Evolutionary conservation across 139 green algal genomes (phyloP), one percentile per base, ranked within the genome.

Genomic region (Dunaliella primolecta): DNA sequence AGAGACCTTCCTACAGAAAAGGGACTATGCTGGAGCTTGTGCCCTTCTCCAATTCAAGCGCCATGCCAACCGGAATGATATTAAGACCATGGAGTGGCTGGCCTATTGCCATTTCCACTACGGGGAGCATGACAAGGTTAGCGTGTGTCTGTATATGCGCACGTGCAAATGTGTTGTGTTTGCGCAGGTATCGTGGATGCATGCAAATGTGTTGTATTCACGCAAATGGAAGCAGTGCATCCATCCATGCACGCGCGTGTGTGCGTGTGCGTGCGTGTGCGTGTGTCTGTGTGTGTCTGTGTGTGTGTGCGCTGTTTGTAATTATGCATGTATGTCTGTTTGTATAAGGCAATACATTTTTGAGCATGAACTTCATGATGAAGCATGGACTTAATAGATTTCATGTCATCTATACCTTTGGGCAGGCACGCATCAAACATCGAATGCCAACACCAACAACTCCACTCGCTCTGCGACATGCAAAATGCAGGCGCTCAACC

Each of bases 81-180:
- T 86, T 27, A 89, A 90, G 77, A 90, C 87, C 27, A 32, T 93
- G 7, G 91, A 95, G 46, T 96, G 93, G 93, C 90, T 96, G 27
- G 94, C 93, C 27, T 97, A 96, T 57, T 89, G 85, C 75, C 91
- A 96, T 36, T 96, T 95, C 80, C 94, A 97, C 75, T 90, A 89
- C 86, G 93, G 94, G 0, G 92, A 96, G 79, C 94, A 97, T 86
- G 93, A 92, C 82, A 95, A 96, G 89, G 94, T 94, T 36, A 37
- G 82, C 2, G 46, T 64, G 46, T 64, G 46, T 64, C 7, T 64
- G 46, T 64, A 15, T 64, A 15, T 64, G 46, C 15, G 46, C 15
- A 15, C 15, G 46, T 64, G 46, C 15, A 15, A 25, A 15, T 64
- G 46, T 64, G 46, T n/a, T 64, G 46, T 64, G 46, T 64, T 7